A percentile compares a stretch with the other conserved stretches of the same genome.
Conservation (phyloP, 2,329 filamentous ascomycete species). For the Hypomyces rosellus region DNA sequence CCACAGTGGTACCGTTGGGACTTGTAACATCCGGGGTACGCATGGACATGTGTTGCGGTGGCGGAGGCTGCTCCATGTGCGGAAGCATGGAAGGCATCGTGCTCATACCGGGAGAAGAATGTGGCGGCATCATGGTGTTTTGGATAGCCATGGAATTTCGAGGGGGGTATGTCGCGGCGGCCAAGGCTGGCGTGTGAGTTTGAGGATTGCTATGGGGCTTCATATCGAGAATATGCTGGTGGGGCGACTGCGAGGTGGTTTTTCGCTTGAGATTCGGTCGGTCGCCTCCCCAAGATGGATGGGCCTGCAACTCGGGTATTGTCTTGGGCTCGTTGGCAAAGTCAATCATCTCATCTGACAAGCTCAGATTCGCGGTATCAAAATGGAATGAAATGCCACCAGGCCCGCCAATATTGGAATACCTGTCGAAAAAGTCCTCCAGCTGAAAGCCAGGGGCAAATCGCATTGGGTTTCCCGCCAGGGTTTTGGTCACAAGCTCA, state of each 20-base stretch:
- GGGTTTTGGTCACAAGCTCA: conserved; percentile 63
- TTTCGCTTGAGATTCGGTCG: conserved; percentile 44
- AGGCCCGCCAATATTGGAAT: conserved; percentile 50
- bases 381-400: conserved; percentile 58
- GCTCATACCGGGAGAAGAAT: conserved; percentile 34
- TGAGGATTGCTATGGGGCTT: conserved; percentile 26
- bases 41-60: conserved; percentile 25
- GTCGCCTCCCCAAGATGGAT: conserved; percentile 26
- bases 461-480: conserved; percentile 58
- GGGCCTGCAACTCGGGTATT: conserved; percentile 41
- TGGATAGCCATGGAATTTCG: conserved; percentile 32
- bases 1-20: conserved; percentile 1
- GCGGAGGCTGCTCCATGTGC: conserved; percentile 27
- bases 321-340: conserved; percentile 50
- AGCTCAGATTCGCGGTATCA: conserved; percentile 67
- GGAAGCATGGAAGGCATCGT: conserved; percentile 32
- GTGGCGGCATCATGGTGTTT: conserved; percentile 24
- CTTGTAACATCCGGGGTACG: conserved; percentile 14
- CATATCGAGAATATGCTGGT: conserved; percentile 33
- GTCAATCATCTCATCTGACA: conserved; percentile 61
- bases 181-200: conserved; percentile 20
- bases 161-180: conserved; percentile 27
- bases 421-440: conserved; percentile 83
- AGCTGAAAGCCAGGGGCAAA: conserved; percentile 77
- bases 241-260: conserved; percentile 33